phyloP scores from a whole-genome alignment of 495 filamentous ascomycete genomes.

The Tuber aestivum region DNA sequence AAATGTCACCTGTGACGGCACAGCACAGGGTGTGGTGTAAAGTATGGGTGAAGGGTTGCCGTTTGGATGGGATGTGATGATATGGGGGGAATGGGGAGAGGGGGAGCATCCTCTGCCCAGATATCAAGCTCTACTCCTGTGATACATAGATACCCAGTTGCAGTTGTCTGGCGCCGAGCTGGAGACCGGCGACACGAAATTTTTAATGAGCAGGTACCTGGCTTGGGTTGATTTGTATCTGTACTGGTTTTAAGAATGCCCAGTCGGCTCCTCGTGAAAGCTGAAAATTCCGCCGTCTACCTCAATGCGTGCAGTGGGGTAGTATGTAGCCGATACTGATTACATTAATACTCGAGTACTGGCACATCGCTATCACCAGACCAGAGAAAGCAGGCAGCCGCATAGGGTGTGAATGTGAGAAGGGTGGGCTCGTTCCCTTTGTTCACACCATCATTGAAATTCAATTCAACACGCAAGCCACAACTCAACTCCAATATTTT shows the following conservation, averaged over 20 bases:
- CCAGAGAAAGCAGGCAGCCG: neutral
- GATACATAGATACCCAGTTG: neutral
- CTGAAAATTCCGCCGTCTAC: neutral
- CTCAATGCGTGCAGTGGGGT: neutral
- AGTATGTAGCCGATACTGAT: neutral
- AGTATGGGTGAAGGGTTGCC: neutral
- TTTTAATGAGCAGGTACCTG: neutral
- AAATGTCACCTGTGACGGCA: neutral
- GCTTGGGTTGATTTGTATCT: neutral
- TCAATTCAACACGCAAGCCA: neutral
- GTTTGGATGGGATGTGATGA: neutral
- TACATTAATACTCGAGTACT: neutral
- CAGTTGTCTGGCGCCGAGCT: neutral
- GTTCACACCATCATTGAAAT: neutral
- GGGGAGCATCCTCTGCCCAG: neutral
- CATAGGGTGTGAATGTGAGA: neutral
- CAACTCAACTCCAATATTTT: neutral
- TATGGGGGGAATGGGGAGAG: neutral
- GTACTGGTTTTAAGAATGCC: neutral
- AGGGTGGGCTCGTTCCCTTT: neutral
- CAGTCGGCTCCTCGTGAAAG: neutral
- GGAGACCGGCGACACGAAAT: neutral
- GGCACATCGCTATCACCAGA: neutral
- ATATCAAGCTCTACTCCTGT: neutral
- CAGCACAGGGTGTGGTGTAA: neutral